Evolutionary conservation across 1,139 yeast genomes (phyloP), one percentile per base, ranked within the genome.

Genomic region (Saccharomyces hybrid): DNA sequence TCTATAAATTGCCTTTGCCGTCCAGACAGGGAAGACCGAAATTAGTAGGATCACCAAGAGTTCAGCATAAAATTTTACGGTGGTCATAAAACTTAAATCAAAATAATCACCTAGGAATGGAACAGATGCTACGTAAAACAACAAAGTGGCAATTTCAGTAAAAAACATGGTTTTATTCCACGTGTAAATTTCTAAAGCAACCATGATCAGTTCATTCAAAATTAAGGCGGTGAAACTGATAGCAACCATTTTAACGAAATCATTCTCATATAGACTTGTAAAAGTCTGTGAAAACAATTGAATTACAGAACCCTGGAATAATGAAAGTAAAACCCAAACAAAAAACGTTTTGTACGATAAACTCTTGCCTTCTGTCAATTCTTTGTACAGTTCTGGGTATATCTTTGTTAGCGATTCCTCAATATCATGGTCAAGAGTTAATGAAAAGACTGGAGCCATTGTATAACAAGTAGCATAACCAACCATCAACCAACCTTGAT

Each of bases 401-500:
- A 91, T 76, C 58, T 85, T 83, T 1, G 97, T 95, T 60, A 93
- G 78, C 53, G 85, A 86, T 68, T 91, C 97, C 64, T 85, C 93
- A 53, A 95, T 90, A 70, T 95, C 99, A 57, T 84, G 83, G 68
- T 95, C 99, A 53, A 89, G 76, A 0, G 95, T 96, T 58, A 95
- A 73, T 0, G 97, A 88, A 66, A 95, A 95, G 1, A 95, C 99
- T 0, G 99, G 99, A 51, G 95, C 93, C 99, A 95, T 95, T 0
- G 99, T 95, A 69, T 93, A 95, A 51, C 89, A 78, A 0, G 99
- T 95, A 0, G 99, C 96, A 71, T 93, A 95, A 1, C 99, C 99
- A 48, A 95, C 99, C 97, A 95, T 91, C 53, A 95, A 76, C 85
- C 96, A 93, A 3, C 99, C 99, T 69, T 91, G 90, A 66, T 87